Conservation (phyloP, 257 asterid genomes). For the Jasminum sambac region DNA sequence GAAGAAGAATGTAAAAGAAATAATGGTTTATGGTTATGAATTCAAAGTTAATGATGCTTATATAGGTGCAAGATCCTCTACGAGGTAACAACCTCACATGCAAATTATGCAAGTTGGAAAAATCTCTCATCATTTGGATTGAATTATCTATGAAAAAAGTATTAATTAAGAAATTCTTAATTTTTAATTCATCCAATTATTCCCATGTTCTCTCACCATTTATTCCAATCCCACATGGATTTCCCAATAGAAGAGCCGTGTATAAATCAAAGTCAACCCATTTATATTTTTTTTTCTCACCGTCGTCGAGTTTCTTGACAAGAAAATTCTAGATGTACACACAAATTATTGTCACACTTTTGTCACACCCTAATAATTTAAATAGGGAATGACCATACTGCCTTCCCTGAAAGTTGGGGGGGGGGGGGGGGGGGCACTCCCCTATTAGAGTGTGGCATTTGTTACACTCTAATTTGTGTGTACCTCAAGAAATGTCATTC, state of each 20-base stretch:
- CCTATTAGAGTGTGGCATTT: too few species aligned
- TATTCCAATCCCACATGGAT: slow-evolving; percentile 51
- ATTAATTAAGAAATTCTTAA: slow-evolving; percentile 17
- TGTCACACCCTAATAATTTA: too few species aligned
- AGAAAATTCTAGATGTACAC: too few species aligned
- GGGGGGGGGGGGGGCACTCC: too few species aligned
- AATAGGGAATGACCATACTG: too few species aligned
- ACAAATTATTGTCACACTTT: too few species aligned
- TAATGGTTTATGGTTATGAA: slow-evolving; percentile 5
- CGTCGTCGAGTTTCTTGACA: neutral
- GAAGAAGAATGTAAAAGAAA: neutral
- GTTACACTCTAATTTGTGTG: too few species aligned
- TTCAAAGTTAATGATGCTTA: slow-evolving; percentile 28
- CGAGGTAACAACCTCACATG: slow-evolving; percentile 43
- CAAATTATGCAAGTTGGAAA: slow-evolving; percentile 28
- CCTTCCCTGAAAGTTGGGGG: too few species aligned
- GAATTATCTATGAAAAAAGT: slow-evolving; percentile 19
- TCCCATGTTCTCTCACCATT: slow-evolving; percentile 49
- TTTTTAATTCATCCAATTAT: slow-evolving; percentile 41
- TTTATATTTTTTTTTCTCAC: slow-evolving; percentile 21
- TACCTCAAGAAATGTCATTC: too few species aligned
- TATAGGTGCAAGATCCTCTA: slow-evolving; percentile 30
- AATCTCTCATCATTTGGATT: slow-evolving; percentile 11
- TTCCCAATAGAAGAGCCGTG: slow-evolving; percentile 30
- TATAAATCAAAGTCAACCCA: slow-evolving; percentile 32